phyloP scores from a whole-genome alignment of 2,329 filamentous ascomycete species.

The Ceratocystis lukuohia region DNA sequence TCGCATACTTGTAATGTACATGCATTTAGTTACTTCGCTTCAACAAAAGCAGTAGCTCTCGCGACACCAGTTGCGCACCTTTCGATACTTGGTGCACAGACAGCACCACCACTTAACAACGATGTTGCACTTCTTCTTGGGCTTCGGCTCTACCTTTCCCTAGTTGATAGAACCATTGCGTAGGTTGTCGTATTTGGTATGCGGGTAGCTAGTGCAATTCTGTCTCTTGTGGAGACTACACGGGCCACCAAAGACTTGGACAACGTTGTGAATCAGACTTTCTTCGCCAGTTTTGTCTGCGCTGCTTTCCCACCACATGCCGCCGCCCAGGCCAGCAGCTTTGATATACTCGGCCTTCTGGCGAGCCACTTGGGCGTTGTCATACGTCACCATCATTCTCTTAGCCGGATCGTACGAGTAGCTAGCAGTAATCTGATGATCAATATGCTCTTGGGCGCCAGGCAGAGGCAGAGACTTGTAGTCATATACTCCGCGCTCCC shows the following conservation, averaged over 20 bases:
- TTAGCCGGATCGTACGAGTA: conserved; percentile 59
- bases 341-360: conserved; percentile 61
- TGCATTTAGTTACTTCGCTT: neutral
- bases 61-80: neutral
- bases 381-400: conserved; percentile 64
- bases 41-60: neutral
- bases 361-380: conserved; percentile 53
- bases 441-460: conserved; percentile 50
- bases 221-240: conserved; percentile 35
- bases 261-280: conserved; percentile 56
- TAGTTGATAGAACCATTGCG: conserved; percentile 41
- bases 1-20: neutral
- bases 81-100: conserved; percentile 19
- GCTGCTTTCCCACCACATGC: conserved; percentile 97
- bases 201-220: conserved; percentile 52
- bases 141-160: conserved; percentile 21
- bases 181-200: conserved; percentile 59
- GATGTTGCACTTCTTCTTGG: neutral
- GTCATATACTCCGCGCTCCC: conserved; percentile 77
- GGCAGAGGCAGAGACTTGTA: conserved; percentile 69
- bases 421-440: conserved; percentile 52
- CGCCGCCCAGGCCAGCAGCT: conserved; percentile 57
- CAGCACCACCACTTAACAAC: neutral
- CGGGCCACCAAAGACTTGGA: conserved; percentile 44
- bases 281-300: conserved; percentile 52